Percentiles rank a stretch among this genome's conserved stretches.
phyloP scores from a whole-genome alignment of 805 yeast species.

The Wickerhamiella occidentalis region DNA sequence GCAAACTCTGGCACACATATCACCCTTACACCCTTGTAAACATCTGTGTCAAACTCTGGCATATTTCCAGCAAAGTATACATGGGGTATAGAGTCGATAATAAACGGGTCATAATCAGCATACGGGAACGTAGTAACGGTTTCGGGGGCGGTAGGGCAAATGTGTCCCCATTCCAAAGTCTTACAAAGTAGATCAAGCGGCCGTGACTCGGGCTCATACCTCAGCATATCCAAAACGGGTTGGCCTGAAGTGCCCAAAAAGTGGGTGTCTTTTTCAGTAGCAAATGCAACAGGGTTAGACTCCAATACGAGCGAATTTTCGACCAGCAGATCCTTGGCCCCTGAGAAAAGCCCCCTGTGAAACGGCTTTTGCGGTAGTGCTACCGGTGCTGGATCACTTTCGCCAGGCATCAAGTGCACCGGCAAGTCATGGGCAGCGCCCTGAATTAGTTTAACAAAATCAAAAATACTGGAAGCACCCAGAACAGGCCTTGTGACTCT shows the following conservation, averaged over 20 bases:
- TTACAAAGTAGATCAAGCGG: slow-evolving; percentile 49
- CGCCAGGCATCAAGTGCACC: slow-evolving; percentile 75
- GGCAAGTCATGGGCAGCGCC: slow-evolving; percentile 51
- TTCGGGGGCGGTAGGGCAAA: slow-evolving; percentile 93
- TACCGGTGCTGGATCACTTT: slow-evolving; percentile 68
- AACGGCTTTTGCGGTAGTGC: slow-evolving; percentile 83
- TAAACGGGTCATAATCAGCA: slow-evolving; percentile 64
- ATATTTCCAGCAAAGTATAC: slow-evolving; percentile 83
- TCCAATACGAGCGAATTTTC: slow-evolving; percentile 32
- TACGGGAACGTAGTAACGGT: slow-evolving; percentile 86
- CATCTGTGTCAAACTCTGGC: slow-evolving; percentile 36
- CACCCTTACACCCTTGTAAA: slow-evolving; percentile 33
- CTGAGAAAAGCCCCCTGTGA: slow-evolving; percentile 59
- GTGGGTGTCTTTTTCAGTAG: slow-evolving; percentile 17
- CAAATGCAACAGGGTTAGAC: slow-evolving; percentile 60
- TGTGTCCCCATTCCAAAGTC: slow-evolving; percentile 70
- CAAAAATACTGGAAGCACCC: slow-evolving; percentile 18
- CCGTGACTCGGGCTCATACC: slow-evolving; percentile 36
- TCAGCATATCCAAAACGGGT: slow-evolving; percentile 62
- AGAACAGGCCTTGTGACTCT: slow-evolving; percentile 17
- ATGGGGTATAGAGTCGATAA: slow-evolving; percentile 66
- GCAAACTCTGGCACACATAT: slow-evolving; percentile 62
- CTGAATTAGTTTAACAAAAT: slow-evolving; percentile 45
- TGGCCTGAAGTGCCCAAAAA: slow-evolving; percentile 76
- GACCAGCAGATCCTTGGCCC: slow-evolving; percentile 32